Evolutionary conservation across 2,329 filamentous ascomycete genomes (phyloP), one percentile per base, ranked within the genome.

Genomic region (Venturia oleaginea): DNA sequence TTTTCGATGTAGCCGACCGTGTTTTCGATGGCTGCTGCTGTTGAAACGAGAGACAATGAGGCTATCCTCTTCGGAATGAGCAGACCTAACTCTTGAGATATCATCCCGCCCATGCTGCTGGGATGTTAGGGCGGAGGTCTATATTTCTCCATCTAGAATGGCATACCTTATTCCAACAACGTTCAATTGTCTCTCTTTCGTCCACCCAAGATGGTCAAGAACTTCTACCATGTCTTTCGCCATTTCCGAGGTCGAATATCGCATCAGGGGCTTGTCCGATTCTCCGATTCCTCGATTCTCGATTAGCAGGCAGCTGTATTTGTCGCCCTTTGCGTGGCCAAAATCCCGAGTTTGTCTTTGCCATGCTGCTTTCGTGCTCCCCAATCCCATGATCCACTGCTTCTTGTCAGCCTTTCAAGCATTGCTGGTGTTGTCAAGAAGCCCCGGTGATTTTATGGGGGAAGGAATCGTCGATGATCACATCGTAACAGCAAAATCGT

Each of bases 281-380:
- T 83, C 83, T 65, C 92, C 92, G 72, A 95, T 88, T 67, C 92
- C 91, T 69, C 92, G 85, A 76, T 96, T 96, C 78, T 96, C 92
- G 68, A 91, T 80, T 64, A 94, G 77, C 7, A 96, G 82, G 64
- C 86, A 87, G 0, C 88, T 87, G 77, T 92, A 95, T 68, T 82
- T 78, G 66, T 85, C 78, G 59, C 79, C 82, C 66, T 85, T 80
- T 61, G 85, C 80, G 76, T 96, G 91, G 62, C 89, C 90, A 72
- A 95, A 93, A 76, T 91, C 83, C 68, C 88, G 84, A 11, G 88
- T 94, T 73, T 95, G 91, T 63, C 90, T 85, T 78, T 95, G 91
- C 89, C 90, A 95, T 64, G 86, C 82, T 54, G 84, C 81, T 72
- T 81, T 84, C 70, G 81, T 81, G 64, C 86, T 86, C 43, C 87